Conservation (phyloP, 176 grass and related monocot genomes). For the Pontederia crassipes region DNA sequence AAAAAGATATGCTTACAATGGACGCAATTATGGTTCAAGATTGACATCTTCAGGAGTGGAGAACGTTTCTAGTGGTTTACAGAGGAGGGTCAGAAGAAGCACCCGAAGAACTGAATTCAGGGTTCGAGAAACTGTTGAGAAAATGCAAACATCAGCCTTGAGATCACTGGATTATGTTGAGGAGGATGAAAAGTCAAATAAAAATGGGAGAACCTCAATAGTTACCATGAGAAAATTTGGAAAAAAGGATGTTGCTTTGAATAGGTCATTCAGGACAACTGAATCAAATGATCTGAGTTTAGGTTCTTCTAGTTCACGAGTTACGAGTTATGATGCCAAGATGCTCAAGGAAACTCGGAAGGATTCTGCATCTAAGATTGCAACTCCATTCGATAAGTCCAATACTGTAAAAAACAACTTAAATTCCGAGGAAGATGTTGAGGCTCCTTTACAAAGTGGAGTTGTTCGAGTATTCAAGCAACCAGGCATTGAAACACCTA, state of each 20-base stretch:
- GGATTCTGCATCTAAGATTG: constrained; percentile 13
- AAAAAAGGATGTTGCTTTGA: constrained; percentile 31
- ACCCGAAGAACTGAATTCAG: constrained; percentile 71
- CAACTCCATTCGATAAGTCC: constrained; percentile 27
- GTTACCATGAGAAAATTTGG: constrained; percentile 33
- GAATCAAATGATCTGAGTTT: constrained; percentile 31
- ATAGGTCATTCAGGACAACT: constrained; percentile 23
- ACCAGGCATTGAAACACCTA: constrained; percentile 73
- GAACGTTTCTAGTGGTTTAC: constrained; percentile 57
- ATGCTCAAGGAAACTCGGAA: constrained; percentile 29
- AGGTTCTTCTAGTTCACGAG: constrained; percentile 25
- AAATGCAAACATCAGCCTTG: constrained; percentile 30
- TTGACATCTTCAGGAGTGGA: constrained; percentile 31
- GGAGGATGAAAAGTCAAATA: constrained; percentile 29
- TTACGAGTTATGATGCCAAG: constrained; percentile 25
- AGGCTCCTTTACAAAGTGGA: constrained; percentile 45
- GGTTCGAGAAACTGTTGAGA: constrained; percentile 57
- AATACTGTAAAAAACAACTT: constrained; percentile 33
- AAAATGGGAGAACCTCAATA: constrained; percentile 27
- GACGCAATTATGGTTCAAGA: constrained; percentile 37
- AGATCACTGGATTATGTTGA: constrained; percentile 37
- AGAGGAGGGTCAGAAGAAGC: constrained; percentile 47
- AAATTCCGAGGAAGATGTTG: constrained; percentile 36
- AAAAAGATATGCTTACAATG: constrained; percentile 61
- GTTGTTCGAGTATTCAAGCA: constrained; percentile 69